Evolutionary conservation across 1,284 basidiomycete genomes (phyloP), one percentile per base, ranked within the genome.

Genomic region (Earliella scabrosa): DNA sequence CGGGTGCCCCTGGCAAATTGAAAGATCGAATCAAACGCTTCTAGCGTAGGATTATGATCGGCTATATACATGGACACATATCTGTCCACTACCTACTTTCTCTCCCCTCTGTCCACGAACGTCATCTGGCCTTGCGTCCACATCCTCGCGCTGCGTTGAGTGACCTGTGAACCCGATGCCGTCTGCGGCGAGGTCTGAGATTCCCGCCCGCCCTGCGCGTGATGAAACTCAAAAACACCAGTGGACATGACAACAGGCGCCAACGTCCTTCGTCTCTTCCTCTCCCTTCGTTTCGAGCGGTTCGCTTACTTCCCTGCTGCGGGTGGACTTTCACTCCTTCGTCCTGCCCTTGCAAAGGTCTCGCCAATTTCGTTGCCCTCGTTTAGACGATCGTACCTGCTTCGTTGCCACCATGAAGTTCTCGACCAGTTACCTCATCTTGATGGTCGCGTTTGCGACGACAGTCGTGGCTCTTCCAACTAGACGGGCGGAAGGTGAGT

Each of bases 271-370:
- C 52, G 14, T 41, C 49, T 32, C 39, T 57, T 44, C 50, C 56
- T 26, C 46, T 38, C 23, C 54, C 44, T 56, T 51, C 48, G 36
- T 47, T 56, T 26, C 38, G 14, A 45, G 34, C 49, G 29, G 35
- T 23, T 45, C 52, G 36, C 46, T 50, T 44, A 1, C 23, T 27
- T 16, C 32, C 46, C 21, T 36, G 24, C 43, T 13, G 21, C 23
- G 49, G 36, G 35, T 57, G 60, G 58, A 52, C 49, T 50, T 45
- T 55, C 60, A 52, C 52, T 62, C 60, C 26, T 62, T 62, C 46
- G 57, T 57, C 45, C 52, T 50, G 29, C 45, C 39, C 44, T 43
- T 20, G 20, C 26, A 23, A 45, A 43, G 35, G 43, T 40, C 23
- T 34, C 38, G 21, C 10, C 50, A 21, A 20, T 11, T 41, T 13